Percentiles rank a stretch among this genome's conserved stretches.
Conservation (phyloP, 2,329 filamentous ascomycete species). For the Mycosphaerella sp. region DNA sequence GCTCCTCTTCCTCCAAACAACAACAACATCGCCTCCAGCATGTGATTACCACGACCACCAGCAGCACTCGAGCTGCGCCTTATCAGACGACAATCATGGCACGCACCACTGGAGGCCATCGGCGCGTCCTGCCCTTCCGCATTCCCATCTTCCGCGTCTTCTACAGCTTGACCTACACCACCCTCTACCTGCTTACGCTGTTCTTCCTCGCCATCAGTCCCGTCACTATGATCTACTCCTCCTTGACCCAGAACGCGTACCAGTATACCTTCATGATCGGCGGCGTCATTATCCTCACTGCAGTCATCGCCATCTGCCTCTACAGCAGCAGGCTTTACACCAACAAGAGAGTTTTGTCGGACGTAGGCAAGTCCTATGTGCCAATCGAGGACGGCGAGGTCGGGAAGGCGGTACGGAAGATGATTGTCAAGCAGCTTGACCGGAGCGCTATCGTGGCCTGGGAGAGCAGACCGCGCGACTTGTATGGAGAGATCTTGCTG, state of each 20-base stretch:
- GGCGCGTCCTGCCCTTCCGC: slow-evolving; percentile 35
- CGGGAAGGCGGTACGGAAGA: slow-evolving; percentile 63
- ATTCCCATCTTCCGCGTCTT: slow-evolving; percentile 67
- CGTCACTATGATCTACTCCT: slow-evolving; percentile 70
- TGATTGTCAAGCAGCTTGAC: slow-evolving; percentile 66
- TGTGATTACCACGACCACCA: slow-evolving; percentile 13
- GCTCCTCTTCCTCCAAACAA: background rate
- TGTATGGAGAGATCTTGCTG: slow-evolving; percentile 33
- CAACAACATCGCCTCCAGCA: background rate
- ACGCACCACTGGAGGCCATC: slow-evolving; percentile 11
- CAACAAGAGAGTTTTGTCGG: slow-evolving; percentile 68
- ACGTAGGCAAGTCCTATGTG: slow-evolving; percentile 81
- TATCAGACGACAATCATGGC: slow-evolving; percentile 14
- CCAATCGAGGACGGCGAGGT: slow-evolving; percentile 83
- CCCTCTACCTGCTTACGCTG: slow-evolving; percentile 67
- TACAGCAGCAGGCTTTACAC: slow-evolving; percentile 83
- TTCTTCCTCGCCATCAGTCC: slow-evolving; percentile 73
- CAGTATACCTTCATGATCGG: slow-evolving; percentile 81
- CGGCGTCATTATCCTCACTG: slow-evolving; percentile 67
- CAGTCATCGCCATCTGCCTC: slow-evolving; percentile 64
- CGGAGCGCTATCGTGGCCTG: slow-evolving; percentile 77
- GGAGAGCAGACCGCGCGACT: slow-evolving; percentile 64
- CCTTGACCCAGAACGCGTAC: slow-evolving; percentile 57
- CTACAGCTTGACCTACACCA: slow-evolving; percentile 67
- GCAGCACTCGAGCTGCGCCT: slow-evolving; percentile 15